These are phyloP conservation scores for Spathaspora sp. DNA, from an alignment of 805 yeast species.

Conservation along the genomic window DNA sequence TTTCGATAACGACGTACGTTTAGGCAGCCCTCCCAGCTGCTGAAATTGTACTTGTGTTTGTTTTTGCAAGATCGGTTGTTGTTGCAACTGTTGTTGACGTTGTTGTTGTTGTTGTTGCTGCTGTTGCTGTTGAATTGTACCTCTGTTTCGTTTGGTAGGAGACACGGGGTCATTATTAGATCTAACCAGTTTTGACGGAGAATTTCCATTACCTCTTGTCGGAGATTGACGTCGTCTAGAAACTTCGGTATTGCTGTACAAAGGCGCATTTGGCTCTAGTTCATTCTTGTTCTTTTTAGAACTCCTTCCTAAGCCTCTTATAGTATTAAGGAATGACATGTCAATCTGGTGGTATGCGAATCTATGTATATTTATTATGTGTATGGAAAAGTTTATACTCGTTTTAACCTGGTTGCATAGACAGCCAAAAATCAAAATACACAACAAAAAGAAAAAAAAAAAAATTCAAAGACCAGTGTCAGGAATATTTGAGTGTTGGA, in stretches of 20 bases:
- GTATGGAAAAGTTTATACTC: background rate
- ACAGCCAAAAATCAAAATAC: background rate
- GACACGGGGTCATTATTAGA: slow-evolving; percentile 10
- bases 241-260: slow-evolving; percentile 31
- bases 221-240: slow-evolving; percentile 36
- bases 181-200: slow-evolving; percentile 34
- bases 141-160: slow-evolving; percentile 17
- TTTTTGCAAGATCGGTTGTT: slow-evolving; percentile 3
- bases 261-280: slow-evolving; percentile 21
- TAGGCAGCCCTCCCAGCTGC: slow-evolving; percentile 7
- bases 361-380: background rate
- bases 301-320: slow-evolving; percentile 45
- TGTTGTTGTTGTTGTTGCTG: slow-evolving; percentile 10
- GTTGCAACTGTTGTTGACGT: slow-evolving; percentile 1
- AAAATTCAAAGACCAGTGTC: background rate
- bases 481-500: no score
- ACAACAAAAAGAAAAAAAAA: background rate
- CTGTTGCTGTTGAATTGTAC: slow-evolving; percentile 3
- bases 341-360: background rate
- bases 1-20: slow-evolving; percentile 11
- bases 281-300: slow-evolving; percentile 44
- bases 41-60: slow-evolving; percentile 9
- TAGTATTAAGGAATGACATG: slow-evolving; percentile 47
- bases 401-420: background rate
- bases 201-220: slow-evolving; percentile 27